Base-by-base conservation (phyloP, 441 rosid genomes). In the Pelargonium citronellum region DNA sequence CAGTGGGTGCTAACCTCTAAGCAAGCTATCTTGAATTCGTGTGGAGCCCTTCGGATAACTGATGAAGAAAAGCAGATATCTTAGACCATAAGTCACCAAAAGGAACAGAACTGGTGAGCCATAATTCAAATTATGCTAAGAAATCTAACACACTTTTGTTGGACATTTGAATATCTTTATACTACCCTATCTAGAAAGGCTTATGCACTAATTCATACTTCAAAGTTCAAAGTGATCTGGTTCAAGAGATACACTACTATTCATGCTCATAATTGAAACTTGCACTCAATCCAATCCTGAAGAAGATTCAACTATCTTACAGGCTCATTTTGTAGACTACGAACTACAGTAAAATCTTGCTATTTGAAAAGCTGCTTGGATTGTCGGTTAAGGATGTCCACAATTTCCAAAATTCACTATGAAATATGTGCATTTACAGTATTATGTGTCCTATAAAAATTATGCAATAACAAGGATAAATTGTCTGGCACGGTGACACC, bases 41-140 rank as follows among this genome's bases (percentile, higher is more conserved):
- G 99, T 74, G 99, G 98, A 70, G 97, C 98, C 83, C 97, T 87
- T 80, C 98, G 87, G 69, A 95, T 91, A 58, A 95, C 99, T 95
- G 93, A 24, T 11, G 73, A 73, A 74, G 19, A 63, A 43, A 11
- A 13, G 12, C 16, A 7, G 7, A 44, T 49, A n/a, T 46, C 69
- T 73, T 62, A 83, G 80, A 68, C 64, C 75, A 71, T 13, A 30
- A 1, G 16, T 39, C 24, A 19, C 73, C 51, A 62, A 62, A 69
- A 69, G 34, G 24, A 22, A 22, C 64, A 6, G 5, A 20, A 66
- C 12, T 27, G 7, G 12, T 24, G 13, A 27, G 27, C 63, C 60
- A 5, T 20, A 51, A 22, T 63, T 49, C 37, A 41, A 70, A 65
- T 6, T 63, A 39, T 37, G 22, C 39, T 66, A 10, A 19, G 34